phyloP scores from a whole-genome alignment of 2,329 filamentous ascomycete species.

The Myriosclerotinia duriaeana region DNA sequence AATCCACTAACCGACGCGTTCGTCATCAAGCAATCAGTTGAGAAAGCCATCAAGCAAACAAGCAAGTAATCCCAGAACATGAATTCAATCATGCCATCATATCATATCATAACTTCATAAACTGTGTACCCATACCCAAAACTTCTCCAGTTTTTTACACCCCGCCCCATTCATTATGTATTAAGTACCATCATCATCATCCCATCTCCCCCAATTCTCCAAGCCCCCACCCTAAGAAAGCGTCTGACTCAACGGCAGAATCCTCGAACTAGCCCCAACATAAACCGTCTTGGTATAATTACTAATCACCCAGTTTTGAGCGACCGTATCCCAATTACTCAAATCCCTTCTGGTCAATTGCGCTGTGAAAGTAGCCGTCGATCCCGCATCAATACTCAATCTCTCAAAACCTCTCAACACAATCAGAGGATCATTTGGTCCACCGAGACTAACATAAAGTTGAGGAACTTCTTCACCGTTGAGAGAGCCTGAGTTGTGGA shows the following conservation, averaged over 20 bases:
- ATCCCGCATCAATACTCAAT: slow-evolving; percentile 68
- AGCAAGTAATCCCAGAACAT: too few species aligned
- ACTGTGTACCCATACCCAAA: slow-evolving; percentile 4
- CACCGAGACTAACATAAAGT: slow-evolving; percentile 76
- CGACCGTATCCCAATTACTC: slow-evolving; percentile 76
- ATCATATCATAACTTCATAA: slow-evolving; percentile 10
- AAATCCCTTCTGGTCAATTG: slow-evolving; percentile 76
- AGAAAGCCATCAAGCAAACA: too few species aligned
- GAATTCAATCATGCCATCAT: not conserved
- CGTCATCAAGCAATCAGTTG: too few species aligned
- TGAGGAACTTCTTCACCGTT: slow-evolving; percentile 59
- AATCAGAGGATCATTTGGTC: slow-evolving; percentile 64
- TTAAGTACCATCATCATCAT: not conserved
- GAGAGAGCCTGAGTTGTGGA: slow-evolving; percentile 55
- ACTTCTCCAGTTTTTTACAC: not conserved
- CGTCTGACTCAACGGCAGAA: slow-evolving; percentile 35
- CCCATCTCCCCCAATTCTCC: not conserved
- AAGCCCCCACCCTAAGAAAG: slow-evolving; percentile 24
- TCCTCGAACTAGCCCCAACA: slow-evolving; percentile 40
- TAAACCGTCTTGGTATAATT: slow-evolving; percentile 39
- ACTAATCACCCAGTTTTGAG: slow-evolving; percentile 76
- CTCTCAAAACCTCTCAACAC: slow-evolving; percentile 81
- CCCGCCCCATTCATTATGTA: not conserved
- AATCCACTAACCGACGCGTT: too few species aligned
- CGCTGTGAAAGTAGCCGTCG: slow-evolving; percentile 63